Evolutionary conservation across 225 moss, liverwort and hornwort species (phyloP).

Genomic region (Climacium dendroides): DNA sequence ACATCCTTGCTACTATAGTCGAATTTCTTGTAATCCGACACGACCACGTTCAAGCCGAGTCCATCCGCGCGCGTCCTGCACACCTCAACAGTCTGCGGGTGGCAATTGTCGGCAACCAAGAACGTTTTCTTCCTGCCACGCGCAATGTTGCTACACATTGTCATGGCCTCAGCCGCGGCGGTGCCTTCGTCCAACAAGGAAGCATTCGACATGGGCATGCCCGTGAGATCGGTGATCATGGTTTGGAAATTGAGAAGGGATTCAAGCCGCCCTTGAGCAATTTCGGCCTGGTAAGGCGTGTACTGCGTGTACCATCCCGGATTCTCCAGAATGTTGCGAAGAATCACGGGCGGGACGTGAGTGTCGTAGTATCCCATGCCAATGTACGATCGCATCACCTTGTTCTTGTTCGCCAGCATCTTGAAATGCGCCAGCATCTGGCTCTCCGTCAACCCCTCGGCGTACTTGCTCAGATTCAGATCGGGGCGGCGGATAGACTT

Average conservation of each 20-base stretch:
- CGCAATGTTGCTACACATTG: slow-evolving; percentile 76
- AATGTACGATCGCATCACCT: slow-evolving; percentile 63
- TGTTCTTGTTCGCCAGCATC: slow-evolving; percentile 63
- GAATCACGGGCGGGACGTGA: slow-evolving; percentile 65
- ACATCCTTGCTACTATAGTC: slow-evolving; percentile 87
- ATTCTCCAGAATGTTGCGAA: slow-evolving; percentile 96
- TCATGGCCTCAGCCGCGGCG: slow-evolving; percentile 96
- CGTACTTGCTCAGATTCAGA: slow-evolving; percentile 58
- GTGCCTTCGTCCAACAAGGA: slow-evolving; percentile 87
- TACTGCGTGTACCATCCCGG: slow-evolving; percentile 99
- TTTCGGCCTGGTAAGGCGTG: slow-evolving; percentile 98
- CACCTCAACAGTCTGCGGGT: slow-evolving; percentile 89
- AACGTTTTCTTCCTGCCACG: slow-evolving; percentile 86
- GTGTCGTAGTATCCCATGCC: slow-evolving; percentile 98
- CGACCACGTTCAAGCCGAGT: slow-evolving; percentile 60
- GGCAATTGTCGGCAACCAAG: slow-evolving; percentile 81
- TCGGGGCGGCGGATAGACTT: slow-evolving; percentile 58
- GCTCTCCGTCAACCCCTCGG: slow-evolving; percentile 79
- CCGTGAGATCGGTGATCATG: slow-evolving; percentile 80
- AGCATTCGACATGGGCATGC: slow-evolving; percentile 96
- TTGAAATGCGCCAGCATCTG: slow-evolving; percentile 72
- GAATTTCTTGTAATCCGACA: slow-evolving; percentile 47
- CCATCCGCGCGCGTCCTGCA: slow-evolving; percentile 88
- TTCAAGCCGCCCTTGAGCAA: slow-evolving; percentile 91
- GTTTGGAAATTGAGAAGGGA: slow-evolving; percentile 92